phyloP scores from a whole-genome alignment of 352 stramenopile species.

The Pseudoperonospora humuli region DNA sequence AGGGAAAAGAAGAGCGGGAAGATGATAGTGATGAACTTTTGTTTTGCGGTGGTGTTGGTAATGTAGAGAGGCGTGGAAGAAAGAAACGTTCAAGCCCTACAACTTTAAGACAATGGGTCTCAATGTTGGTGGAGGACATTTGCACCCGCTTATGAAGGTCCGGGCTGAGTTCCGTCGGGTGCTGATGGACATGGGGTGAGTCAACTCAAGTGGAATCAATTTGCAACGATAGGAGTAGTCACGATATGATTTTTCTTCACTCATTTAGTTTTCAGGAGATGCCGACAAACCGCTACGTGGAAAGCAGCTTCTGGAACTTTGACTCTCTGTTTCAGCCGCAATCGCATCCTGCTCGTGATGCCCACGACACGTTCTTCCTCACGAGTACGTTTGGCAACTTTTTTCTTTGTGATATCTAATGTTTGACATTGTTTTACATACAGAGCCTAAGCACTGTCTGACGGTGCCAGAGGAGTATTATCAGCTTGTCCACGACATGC shows the following conservation, averaged over 20 bases:
- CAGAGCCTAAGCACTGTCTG: constrained; percentile 62
- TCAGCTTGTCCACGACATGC: constrained; percentile 96
- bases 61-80: constrained; percentile 89
- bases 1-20: neutral
- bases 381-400: constrained; percentile 54
- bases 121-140: constrained; percentile 91
- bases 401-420: neutral
- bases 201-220: neutral
- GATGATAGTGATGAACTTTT: constrained; percentile 6
- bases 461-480: constrained; percentile 98
- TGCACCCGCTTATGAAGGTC: constrained; percentile 98
- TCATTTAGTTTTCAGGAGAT: constrained; percentile 94
- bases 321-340: constrained; percentile 99
- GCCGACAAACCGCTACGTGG: constrained; percentile 98
- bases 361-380: constrained; percentile 99
- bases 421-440: too few relatives aligned
- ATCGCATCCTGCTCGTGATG: constrained; percentile 97
- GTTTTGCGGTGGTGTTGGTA: neutral
- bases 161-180: constrained; percentile 98
- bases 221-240: neutral
- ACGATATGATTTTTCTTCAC: neutral
- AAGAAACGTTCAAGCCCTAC: constrained; percentile 96
- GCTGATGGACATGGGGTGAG: constrained; percentile 97
- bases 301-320: constrained; percentile 99
- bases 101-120: constrained; percentile 98